Evolutionary conservation across 192 early-diverging fungal genomes (phyloP), one percentile per base, ranked within the genome.

Genomic region (Backusella sp.): DNA sequence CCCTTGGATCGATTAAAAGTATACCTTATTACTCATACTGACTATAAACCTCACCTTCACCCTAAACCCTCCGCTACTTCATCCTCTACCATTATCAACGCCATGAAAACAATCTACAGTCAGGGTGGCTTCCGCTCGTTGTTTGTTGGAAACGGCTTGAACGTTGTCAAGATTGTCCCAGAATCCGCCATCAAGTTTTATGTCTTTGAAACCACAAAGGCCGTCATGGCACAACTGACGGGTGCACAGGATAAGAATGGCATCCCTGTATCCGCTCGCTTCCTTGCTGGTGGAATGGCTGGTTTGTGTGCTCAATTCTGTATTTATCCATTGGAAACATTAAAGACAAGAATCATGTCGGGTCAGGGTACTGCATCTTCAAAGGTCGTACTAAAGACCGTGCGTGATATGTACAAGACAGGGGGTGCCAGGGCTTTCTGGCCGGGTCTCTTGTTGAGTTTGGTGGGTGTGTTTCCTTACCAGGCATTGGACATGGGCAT

Each of bases 391-490:
- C 37, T 82, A 44, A 73, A 68, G 14, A 90, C 91, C 8, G 85
- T 85, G 6, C 75, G 75, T 12, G 80, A 88, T 49, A 91, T 93
- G 88, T 93, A 86, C 83, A 78, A 70, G 44, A 85, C 85, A 65
- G 84, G 87, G 44, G 91, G 93, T 42, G 68, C 91, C 39, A 78
- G 84, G 15, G 83, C 89, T 2, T 92, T 93, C 42, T 94, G 90
- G 80, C 76, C 80, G 11, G 80, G 80, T 17, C 73, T 82, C 36
- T 52, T 68, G 23, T 14, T 74, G 37, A 73, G 78, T 0, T 70
- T 94, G 3, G 75, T 94, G 0, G 92, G 92, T n/a, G 88, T 94
- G 42, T 89, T 94, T 30, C 92, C 92, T 26, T 94, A 92, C 83
- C 89, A 90, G 34, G 92, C 91, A 4, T 85, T 92, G 68, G 91